Conservation (phyloP, 2,329 filamentous ascomycete genomes). For the Mariannaea sp. region DNA sequence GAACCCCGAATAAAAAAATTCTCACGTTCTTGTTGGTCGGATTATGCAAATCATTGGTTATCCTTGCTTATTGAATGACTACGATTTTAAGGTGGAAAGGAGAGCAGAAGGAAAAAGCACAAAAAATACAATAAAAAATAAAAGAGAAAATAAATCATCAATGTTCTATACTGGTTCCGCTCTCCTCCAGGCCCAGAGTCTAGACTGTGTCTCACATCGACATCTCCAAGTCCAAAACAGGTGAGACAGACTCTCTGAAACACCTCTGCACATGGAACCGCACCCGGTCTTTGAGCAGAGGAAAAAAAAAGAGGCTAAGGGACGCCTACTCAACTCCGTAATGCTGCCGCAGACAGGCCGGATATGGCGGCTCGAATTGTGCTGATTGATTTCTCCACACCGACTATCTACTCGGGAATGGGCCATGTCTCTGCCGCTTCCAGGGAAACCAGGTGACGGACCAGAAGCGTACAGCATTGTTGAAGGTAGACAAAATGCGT, state of each 20-base stretch:
- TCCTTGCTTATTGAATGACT: background rate
- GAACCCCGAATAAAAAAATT: background rate
- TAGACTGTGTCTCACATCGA: conserved; percentile 6
- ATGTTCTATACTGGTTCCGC: too few species aligned
- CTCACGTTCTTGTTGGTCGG: background rate
- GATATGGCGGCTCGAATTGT: conserved; percentile 20
- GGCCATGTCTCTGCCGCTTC: conserved; percentile 20
- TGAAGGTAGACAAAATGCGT: conserved; percentile 26
- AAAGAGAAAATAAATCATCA: too few species aligned
- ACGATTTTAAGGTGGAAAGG: background rate
- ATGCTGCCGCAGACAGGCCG: conserved; percentile 22
- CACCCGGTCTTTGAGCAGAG: background rate
- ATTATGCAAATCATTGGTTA: background rate
- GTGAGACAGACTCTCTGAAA: background rate
- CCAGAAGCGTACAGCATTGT: conserved; percentile 25
- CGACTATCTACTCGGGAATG: conserved; percentile 10
- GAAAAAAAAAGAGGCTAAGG: background rate
- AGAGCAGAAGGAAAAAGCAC: too few species aligned
- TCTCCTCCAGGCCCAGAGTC: too few species aligned
- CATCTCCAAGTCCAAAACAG: background rate
- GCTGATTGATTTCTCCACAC: conserved; percentile 4
- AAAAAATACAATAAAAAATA: too few species aligned
- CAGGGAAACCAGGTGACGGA: conserved; percentile 13
- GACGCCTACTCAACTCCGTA: conserved; percentile 8
- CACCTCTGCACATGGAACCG: background rate